phyloP scores from a whole-genome alignment of 2,329 filamentous ascomycete genomes.

The Claviceps citrina region DNA sequence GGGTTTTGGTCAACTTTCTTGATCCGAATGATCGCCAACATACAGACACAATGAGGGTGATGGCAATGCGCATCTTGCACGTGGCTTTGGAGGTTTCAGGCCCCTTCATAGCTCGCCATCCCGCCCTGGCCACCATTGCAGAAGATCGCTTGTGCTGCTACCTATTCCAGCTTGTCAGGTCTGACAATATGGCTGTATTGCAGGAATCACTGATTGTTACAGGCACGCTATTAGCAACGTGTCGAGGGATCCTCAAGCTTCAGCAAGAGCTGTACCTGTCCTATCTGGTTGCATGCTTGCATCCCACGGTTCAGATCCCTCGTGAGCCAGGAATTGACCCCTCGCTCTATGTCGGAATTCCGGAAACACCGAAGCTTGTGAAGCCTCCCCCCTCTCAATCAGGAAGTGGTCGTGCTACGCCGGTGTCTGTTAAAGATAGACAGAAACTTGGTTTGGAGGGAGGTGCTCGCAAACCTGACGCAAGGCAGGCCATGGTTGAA shows the following conservation, averaged over 20 bases:
- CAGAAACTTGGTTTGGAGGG: conserved; percentile 88
- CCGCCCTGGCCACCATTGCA: conserved; percentile 70
- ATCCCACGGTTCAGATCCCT: conserved; percentile 88
- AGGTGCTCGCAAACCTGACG: conserved; percentile 80
- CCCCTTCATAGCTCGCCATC: conserved; percentile 85
- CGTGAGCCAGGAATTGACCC: conserved; percentile 81
- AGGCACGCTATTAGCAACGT: conserved; percentile 79
- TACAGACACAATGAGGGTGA: conserved; percentile 89
- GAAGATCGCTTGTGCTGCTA: conserved; percentile 89
- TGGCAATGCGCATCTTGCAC: conserved; percentile 93
- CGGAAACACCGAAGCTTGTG: conserved; percentile 73
- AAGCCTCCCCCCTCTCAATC: conserved; percentile 61
- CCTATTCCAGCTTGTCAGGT: conserved; percentile 88
- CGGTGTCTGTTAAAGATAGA: conserved; percentile 80
- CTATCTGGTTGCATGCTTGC: conserved; percentile 84
- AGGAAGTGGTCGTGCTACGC: conserved; percentile 70
- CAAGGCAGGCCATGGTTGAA: conserved; percentile 95
- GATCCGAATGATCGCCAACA: conserved; percentile 88
- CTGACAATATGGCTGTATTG: conserved; percentile 88
- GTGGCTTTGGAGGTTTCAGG: conserved; percentile 93
- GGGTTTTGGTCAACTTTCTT: conserved; percentile 82
- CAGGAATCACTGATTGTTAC: conserved; percentile 87
- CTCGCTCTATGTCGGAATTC: conserved; percentile 80
- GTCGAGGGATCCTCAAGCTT: conserved; percentile 76
- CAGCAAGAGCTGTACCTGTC: conserved; percentile 94